phyloP scores from a whole-genome alignment of 768 basidiomycete species.

The Rubroboletus pulcherrimus region DNA sequence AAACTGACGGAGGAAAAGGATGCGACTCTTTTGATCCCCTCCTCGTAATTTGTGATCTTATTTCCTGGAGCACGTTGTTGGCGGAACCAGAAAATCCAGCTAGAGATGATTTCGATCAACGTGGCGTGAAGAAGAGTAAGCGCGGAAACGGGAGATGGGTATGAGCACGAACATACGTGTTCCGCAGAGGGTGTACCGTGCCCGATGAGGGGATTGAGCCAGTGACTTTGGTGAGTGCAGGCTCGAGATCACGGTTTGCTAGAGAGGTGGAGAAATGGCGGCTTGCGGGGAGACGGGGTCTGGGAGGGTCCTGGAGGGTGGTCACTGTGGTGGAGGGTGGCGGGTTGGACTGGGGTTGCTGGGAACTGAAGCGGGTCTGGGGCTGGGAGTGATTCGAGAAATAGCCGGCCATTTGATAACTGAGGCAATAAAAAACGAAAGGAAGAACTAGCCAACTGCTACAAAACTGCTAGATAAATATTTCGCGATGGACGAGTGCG shows the following conservation, averaged over 20 bases:
- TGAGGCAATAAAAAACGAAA: conserved; percentile 22
- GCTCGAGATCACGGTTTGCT: conserved; percentile 34
- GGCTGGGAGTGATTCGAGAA: conserved; percentile 78
- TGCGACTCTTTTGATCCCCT: conserved; percentile 90
- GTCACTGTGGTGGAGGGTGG: not conserved
- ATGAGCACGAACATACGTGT: conserved; percentile 70
- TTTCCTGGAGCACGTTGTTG: conserved; percentile 88
- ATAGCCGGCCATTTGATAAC: conserved; percentile 59
- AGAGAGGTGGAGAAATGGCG: conserved; percentile 73
- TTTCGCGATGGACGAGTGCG: conserved; percentile 11
- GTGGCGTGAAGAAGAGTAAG: conserved; percentile 15
- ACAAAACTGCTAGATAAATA: not conserved
- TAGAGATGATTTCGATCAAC: conserved; percentile 32
- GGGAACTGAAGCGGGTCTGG: conserved; percentile 64
- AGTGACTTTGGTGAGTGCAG: conserved; percentile 40
- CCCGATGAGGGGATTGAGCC: conserved; percentile 20
- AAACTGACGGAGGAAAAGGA: conserved; percentile 77
- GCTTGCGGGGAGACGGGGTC: conserved; percentile 54
- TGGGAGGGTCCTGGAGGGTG: conserved; percentile 24
- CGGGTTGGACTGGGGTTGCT: conserved; percentile 31
- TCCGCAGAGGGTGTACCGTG: conserved; percentile 71
- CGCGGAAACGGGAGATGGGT: conserved; percentile 9
- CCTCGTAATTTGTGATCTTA: conserved; percentile 88
- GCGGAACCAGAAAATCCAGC: conserved; percentile 91
- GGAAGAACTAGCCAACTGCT: not conserved